These are phyloP conservation scores for Phanerochaete carnosa DNA, from an alignment of 768 basidiomycete species.

Conservation along the genomic window DNA sequence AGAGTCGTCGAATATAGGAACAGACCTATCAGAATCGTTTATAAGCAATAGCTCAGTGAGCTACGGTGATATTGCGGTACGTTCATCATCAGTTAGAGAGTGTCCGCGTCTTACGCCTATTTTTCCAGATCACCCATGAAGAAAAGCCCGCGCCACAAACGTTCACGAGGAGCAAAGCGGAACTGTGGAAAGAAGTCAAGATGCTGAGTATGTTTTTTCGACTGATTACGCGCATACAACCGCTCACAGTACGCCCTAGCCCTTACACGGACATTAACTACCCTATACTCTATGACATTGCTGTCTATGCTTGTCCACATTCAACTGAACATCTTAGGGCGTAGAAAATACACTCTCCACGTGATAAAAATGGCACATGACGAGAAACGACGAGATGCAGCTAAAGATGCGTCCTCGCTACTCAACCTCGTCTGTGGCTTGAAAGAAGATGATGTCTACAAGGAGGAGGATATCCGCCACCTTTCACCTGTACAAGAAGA, in stretches of 20 bases:
- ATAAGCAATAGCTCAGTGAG: slow-evolving; percentile 35
- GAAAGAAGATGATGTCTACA: slow-evolving; percentile 10
- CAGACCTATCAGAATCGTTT: slow-evolving; percentile 39
- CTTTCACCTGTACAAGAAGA: slow-evolving; percentile 50
- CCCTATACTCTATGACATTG: slow-evolving; percentile 82
- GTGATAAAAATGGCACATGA: slow-evolving; percentile 59
- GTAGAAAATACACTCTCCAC: slow-evolving; percentile 74
- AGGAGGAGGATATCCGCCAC: slow-evolving; percentile 24
- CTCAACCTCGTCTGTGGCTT: slow-evolving; percentile 32
- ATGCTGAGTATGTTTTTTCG: slow-evolving; percentile 60
- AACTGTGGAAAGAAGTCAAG: slow-evolving; percentile 93
- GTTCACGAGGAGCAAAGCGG: slow-evolving; percentile 55
- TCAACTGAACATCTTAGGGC: slow-evolving; percentile 83
- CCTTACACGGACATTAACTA: slow-evolving; percentile 83
- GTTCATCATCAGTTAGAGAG: not conserved
- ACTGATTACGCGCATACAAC: slow-evolving; percentile 2
- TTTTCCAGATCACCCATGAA: not conserved
- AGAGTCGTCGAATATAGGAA: slow-evolving; percentile 6
- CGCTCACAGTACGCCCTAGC: slow-evolving; percentile 41
- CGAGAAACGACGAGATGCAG: slow-evolving; percentile 34
- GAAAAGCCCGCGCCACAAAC: not conserved
- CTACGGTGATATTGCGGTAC: slow-evolving; percentile 9
- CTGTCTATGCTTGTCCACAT: slow-evolving; percentile 83
- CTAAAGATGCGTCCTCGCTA: slow-evolving; percentile 34
- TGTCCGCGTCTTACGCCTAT: not conserved